A percentile compares a stretch with the other conserved stretches of the same genome.
Evolutionary conservation across 345 rosid genomes (phyloP).

Genomic region (Eucalyptus melliodora): DNA sequence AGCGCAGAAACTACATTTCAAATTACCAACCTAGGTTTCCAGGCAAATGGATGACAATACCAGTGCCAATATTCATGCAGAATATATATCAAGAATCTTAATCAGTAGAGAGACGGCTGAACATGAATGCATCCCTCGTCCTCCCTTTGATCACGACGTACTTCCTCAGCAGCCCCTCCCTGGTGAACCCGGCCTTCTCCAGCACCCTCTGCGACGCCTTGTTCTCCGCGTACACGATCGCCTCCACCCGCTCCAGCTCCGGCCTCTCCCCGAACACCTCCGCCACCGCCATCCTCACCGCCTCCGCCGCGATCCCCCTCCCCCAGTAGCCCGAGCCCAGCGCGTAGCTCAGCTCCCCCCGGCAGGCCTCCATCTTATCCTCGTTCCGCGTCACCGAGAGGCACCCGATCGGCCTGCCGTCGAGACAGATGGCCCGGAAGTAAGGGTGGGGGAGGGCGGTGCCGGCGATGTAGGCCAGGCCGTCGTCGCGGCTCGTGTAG

Average conservation of each 20-base stretch:
- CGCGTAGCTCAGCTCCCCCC: slow-evolving; percentile 15
- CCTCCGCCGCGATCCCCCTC: slow-evolving; percentile 15
- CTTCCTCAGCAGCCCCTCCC: slow-evolving; percentile 24
- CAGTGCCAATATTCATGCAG: background rate
- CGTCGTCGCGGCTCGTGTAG: slow-evolving; percentile 33
- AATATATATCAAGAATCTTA: background rate
- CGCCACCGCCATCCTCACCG: slow-evolving; percentile 5
- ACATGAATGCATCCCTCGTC: slow-evolving; percentile 6
- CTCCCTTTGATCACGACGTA: slow-evolving; percentile 5
- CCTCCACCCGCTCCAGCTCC: slow-evolving; percentile 25
- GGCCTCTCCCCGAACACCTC: slow-evolving; percentile 9
- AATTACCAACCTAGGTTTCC: background rate
- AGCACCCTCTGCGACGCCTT: slow-evolving; percentile 20
- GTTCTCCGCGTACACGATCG: slow-evolving; percentile 15
- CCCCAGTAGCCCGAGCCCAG: slow-evolving; percentile 17
- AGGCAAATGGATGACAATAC: background rate
- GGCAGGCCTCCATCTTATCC: background rate
- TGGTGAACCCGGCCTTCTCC: slow-evolving; percentile 23
- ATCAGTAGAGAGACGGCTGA: slow-evolving; percentile 17
- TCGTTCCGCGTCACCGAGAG: slow-evolving; percentile 33
- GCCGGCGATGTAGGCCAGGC: slow-evolving; percentile 16
- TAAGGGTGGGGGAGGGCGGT: slow-evolving; percentile 41
- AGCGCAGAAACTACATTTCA: background rate
- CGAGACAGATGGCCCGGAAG: slow-evolving; percentile 47
- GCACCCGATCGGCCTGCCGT: slow-evolving; percentile 34